phyloP scores from a whole-genome alignment of 495 filamentous ascomycete species.

The Podospora pseudocomata region DNA sequence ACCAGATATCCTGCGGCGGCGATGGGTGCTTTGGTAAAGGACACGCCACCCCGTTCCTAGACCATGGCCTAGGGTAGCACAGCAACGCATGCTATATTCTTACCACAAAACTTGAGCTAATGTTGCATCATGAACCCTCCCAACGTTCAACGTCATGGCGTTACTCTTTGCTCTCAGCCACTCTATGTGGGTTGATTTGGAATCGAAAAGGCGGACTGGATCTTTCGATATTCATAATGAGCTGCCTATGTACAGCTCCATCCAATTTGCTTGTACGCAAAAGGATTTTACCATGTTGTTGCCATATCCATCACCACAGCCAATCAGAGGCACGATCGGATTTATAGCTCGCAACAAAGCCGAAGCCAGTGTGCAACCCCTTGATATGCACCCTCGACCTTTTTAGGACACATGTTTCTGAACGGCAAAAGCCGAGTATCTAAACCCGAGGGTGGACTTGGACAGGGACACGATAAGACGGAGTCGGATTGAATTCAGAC shows the following conservation, averaged over 20 bases:
- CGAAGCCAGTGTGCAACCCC: background rate
- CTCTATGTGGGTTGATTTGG: too few species aligned
- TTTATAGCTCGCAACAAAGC: background rate
- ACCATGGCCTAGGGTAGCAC: background rate
- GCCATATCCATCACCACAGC: background rate
- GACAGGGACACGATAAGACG: background rate
- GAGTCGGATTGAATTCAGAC: background rate
- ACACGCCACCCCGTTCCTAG: slow-evolving; percentile 9
- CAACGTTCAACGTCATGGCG: too few species aligned
- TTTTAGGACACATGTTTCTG: background rate
- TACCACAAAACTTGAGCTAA: too few species aligned
- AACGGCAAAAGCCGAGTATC: background rate
- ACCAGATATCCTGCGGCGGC: slow-evolving; percentile 11
- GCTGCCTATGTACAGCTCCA: too few species aligned
- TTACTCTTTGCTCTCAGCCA: too few species aligned
- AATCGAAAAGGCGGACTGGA: too few species aligned
- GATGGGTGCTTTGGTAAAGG: slow-evolving; percentile 18
- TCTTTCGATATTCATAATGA: too few species aligned
- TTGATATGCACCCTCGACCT: background rate
- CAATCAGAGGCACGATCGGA: background rate
- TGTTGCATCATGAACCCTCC: too few species aligned
- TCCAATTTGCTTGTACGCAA: too few species aligned
- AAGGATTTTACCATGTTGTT: too few species aligned
- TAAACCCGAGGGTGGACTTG: background rate
- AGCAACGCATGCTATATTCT: background rate